Conservation (phyloP, 176 grass and related monocot species). For the Hordeum vulgare region DNA sequence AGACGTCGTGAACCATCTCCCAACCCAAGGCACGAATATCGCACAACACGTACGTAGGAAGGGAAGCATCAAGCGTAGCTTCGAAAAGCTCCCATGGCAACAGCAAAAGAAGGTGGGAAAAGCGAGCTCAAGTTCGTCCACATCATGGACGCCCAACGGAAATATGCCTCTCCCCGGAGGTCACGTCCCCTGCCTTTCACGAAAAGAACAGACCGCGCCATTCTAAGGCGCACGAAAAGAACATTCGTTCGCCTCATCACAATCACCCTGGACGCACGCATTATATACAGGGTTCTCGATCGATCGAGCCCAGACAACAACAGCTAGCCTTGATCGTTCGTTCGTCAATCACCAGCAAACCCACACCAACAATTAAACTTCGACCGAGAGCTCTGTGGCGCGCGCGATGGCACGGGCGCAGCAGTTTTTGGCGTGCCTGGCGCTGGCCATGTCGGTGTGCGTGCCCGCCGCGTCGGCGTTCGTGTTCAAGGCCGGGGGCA, state of each 20-base stretch:
- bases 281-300: conserved; percentile 12
- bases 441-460: conserved; percentile 7
- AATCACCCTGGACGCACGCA: not conserved
- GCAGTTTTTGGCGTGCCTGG: conserved; percentile 30
- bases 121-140: not conserved
- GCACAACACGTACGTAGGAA: not conserved
- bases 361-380: no score
- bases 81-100: not conserved
- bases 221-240: not conserved
- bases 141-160: not conserved
- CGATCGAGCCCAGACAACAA: not conserved
- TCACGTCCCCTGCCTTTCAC: conserved; percentile 31
- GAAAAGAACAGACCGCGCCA: conserved; percentile 39
- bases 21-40: not conserved
- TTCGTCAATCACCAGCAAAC: not conserved
- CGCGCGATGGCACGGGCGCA: conserved; percentile 38
- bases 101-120: not conserved
- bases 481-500: conserved; percentile 72
- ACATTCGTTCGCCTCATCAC: not conserved
- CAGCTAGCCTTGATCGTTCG: not conserved
- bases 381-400: not conserved
- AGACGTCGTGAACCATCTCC: not conserved
- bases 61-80: not conserved
- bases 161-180: conserved; percentile 22
- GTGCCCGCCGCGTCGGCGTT: conserved; percentile 38